Conservation (phyloP, 2,329 filamentous ascomycete species). For the Diaporthe aspalathi region DNA sequence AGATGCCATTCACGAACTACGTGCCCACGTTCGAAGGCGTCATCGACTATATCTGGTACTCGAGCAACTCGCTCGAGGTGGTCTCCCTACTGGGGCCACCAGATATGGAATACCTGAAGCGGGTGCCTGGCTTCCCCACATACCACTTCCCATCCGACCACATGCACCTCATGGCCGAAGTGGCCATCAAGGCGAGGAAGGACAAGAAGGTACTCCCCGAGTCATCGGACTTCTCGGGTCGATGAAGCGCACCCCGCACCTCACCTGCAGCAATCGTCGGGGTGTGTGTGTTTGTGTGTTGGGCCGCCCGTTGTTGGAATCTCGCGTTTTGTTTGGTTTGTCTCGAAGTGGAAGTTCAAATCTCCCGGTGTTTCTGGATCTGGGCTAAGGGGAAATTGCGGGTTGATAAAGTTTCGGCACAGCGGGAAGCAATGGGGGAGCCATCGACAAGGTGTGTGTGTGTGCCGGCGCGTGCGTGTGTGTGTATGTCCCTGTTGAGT, state of each 20-base stretch:
- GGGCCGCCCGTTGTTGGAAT: conserved; percentile 32
- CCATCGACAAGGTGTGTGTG: background rate
- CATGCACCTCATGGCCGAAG: conserved; percentile 88
- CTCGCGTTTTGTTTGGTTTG: conserved; percentile 39
- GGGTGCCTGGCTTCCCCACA: conserved; percentile 91
- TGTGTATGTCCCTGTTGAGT: background rate
- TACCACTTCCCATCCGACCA: conserved; percentile 96
- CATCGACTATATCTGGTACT: conserved; percentile 98
- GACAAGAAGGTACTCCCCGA: conserved; percentile 77
- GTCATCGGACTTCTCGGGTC: conserved; percentile 61
- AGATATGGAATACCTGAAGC: conserved; percentile 84
- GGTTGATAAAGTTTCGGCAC: conserved; percentile 28
- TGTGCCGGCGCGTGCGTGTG: background rate
- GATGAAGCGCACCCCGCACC: conserved; percentile 38
- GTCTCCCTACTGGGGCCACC: conserved; percentile 87
- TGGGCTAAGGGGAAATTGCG: conserved; percentile 36
- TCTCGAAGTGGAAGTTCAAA: conserved; percentile 32
- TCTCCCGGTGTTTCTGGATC: conserved; percentile 40
- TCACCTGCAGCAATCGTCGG: conserved; percentile 23
- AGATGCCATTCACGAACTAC: conserved; percentile 96
- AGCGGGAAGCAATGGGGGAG: conserved; percentile 3
- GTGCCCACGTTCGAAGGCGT: conserved; percentile 92
- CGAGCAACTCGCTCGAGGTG: conserved; percentile 87
- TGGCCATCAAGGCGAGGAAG: conserved; percentile 88
- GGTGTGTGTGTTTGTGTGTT: too few relatives aligned